Conservation (phyloP, 1,139 yeast species). For the Debaryomycetaceae sp. region DNA sequence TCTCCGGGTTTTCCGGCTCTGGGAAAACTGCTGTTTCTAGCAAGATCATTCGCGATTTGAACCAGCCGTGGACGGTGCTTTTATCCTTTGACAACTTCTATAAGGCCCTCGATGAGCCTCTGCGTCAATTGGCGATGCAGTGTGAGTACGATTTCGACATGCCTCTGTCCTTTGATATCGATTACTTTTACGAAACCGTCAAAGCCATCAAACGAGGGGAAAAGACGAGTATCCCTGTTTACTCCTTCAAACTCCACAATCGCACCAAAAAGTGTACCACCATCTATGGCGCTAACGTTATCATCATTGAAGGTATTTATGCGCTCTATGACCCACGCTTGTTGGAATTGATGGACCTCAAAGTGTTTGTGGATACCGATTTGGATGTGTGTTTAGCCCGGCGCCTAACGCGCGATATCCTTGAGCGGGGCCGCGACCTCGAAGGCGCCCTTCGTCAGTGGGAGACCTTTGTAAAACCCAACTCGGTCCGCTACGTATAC, state of each 20-base stretch:
- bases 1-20: slow-evolving; percentile 91
- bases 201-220: slow-evolving; percentile 47
- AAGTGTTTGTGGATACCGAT: slow-evolving; percentile 88
- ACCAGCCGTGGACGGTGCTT: slow-evolving; percentile 95
- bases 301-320: slow-evolving; percentile 84
- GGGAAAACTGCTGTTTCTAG: slow-evolving; percentile 93
- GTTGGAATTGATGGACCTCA: slow-evolving; percentile 69
- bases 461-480: slow-evolving; percentile 87
- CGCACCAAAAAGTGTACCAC: slow-evolving; percentile 61
- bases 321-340: slow-evolving; percentile 67
- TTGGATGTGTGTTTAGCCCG: slow-evolving; percentile 86
- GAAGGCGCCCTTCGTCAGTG: slow-evolving; percentile 79
- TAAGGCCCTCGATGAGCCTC: slow-evolving; percentile 53
- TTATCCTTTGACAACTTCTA: slow-evolving; percentile 87
- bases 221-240: slow-evolving; percentile 70
- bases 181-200: slow-evolving; percentile 55
- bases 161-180: slow-evolving; percentile 75
- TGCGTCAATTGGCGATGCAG: slow-evolving; percentile 52
- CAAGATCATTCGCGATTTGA: slow-evolving; percentile 62
- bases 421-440: slow-evolving; percentile 76
- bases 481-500: slow-evolving; percentile 63
- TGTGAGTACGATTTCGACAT: slow-evolving; percentile 74
- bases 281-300: slow-evolving; percentile 91
- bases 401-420: slow-evolving; percentile 75
- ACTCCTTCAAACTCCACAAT: slow-evolving; percentile 68